Conservation (phyloP, 139 green algal species). For the Ulvella scutata region DNA sequence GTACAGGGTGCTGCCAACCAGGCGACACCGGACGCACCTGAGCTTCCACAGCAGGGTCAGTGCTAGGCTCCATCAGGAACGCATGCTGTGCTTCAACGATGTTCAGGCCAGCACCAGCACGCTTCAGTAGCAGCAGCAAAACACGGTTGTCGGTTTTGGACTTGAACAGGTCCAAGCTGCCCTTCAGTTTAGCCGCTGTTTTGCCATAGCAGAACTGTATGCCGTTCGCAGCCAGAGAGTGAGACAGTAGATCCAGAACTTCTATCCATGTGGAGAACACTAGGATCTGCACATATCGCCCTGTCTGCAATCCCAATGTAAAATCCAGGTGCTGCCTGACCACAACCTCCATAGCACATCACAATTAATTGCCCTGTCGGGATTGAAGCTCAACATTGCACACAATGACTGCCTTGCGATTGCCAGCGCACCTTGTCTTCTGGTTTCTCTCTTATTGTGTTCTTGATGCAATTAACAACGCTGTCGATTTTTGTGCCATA, state of each 20-base stretch:
- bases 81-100: conserved; percentile 74
- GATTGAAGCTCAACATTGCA: no score
- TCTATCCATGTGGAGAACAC: conserved; percentile 71
- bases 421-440: conserved; percentile 15
- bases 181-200: neutral
- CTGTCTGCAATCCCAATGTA: neutral
- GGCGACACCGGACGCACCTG: neutral
- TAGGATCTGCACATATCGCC: conserved; percentile 34
- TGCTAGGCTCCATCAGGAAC: conserved; percentile 56
- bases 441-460: conserved; percentile 18
- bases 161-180: neutral
- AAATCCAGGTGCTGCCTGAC: neutral
- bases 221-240: conserved; percentile 37
- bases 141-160: conserved; percentile 14
- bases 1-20: conserved; percentile 6
- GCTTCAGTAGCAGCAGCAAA: conserved; percentile 57
- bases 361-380: no score
- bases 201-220: conserved; percentile 14
- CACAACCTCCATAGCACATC: no score
- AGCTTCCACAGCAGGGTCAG: neutral
- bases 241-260: conserved; percentile 55
- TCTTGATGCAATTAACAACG: conserved; percentile 48
- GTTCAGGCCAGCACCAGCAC: conserved; percentile 57
- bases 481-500: conserved; percentile 77
- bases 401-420: neutral